Conservation (phyloP, 441 rosid species). For the Theobroma grandiflorum region DNA sequence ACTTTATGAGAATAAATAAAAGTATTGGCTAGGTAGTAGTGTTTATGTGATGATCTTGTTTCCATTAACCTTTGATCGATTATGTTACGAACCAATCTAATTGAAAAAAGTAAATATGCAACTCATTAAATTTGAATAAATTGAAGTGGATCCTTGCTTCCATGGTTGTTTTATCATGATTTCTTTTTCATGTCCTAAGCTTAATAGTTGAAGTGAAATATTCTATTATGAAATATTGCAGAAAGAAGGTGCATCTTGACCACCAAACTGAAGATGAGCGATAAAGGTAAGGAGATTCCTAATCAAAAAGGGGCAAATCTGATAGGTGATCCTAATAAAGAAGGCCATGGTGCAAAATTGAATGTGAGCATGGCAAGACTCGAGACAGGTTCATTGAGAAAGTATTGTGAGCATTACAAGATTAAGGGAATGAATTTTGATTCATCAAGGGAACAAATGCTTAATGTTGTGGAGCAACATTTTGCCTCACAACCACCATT, state of each 20-base stretch:
- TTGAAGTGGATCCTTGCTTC: neutral
- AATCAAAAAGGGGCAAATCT: neutral
- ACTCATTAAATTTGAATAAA: no score
- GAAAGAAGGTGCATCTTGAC: no score
- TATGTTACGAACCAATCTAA: no score
- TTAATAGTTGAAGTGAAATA: neutral
- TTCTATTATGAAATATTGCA: no score
- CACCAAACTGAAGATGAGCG: slow-evolving; percentile 3
- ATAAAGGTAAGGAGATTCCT: neutral
- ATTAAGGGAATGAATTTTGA: slow-evolving; percentile 40
- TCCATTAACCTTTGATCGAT: no score
- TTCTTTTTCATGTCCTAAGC: neutral
- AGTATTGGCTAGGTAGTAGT: no score
- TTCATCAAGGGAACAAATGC: slow-evolving; percentile 55
- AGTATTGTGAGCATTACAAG: slow-evolving; percentile 62
- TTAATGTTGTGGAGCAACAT: slow-evolving; percentile 52
- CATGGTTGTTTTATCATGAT: neutral
- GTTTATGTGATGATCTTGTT: no score
- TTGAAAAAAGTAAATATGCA: no score
- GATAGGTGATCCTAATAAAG: neutral
- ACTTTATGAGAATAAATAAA: no score
- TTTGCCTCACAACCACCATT: slow-evolving; percentile 50
- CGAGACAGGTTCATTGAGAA: slow-evolving; percentile 53
- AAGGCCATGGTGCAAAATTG: slow-evolving; percentile 16
- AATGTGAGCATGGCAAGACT: slow-evolving; percentile 61